phyloP scores from a whole-genome alignment of 345 rosid genomes.

The Geranium brycei region DNA sequence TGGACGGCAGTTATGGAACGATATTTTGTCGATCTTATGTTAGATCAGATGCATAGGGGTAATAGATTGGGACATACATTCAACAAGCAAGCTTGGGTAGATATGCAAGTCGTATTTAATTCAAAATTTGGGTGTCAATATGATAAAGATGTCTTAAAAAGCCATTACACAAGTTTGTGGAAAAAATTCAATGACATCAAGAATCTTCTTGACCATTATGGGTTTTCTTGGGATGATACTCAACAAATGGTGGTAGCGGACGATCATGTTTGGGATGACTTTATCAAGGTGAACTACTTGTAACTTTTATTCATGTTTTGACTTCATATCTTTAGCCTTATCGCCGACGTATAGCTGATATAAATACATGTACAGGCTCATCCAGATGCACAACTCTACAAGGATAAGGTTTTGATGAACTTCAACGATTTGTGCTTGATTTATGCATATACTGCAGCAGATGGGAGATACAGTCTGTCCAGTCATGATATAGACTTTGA shows the following conservation, averaged over 20 bases:
- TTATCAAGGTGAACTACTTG: conserved; percentile 15
- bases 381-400: conserved; percentile 29
- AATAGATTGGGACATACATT: conserved; percentile 13
- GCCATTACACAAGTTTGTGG: conserved; percentile 17
- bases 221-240: conserved; percentile 30
- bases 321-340: neutral
- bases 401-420: conserved; percentile 23
- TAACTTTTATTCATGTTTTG: neutral
- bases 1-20: conserved; percentile 24
- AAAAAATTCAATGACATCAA: conserved; percentile 34
- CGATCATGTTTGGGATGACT: conserved; percentile 19
- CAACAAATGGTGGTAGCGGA: conserved; percentile 24
- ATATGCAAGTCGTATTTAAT: conserved; percentile 12
- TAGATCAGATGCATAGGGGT: conserved; percentile 16
- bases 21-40: conserved; percentile 16
- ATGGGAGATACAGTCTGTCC: conserved; percentile 47
- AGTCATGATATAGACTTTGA: conserved; percentile 42
- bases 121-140: conserved; percentile 14
- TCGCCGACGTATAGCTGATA: conserved; percentile 7
- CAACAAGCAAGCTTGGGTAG: conserved; percentile 13
- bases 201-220: conserved; percentile 34
- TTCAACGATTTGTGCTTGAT: conserved; percentile 39
- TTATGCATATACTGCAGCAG: conserved; percentile 37
- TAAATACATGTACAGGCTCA: conserved; percentile 24
- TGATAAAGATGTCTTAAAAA: conserved; percentile 7